phyloP scores from a whole-genome alignment of 2,329 filamentous ascomycete genomes.

The Dothiorella sarmentorum region DNA sequence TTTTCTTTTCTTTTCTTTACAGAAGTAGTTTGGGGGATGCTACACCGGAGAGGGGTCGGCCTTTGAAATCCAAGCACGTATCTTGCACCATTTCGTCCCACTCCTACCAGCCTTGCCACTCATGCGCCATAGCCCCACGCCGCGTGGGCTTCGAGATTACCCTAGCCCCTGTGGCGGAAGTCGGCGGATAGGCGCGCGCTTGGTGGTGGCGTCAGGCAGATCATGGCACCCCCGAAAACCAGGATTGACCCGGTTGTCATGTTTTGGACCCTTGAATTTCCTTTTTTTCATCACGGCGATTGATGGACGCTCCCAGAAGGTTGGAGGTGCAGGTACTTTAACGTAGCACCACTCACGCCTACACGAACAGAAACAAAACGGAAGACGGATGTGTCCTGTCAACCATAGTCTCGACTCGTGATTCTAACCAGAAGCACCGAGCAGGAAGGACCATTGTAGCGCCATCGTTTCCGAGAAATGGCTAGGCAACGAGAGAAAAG shows the following conservation, averaged over 20 bases:
- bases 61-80: conserved; percentile 5
- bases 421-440: too few relatives aligned
- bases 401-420: not conserved
- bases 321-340: not conserved
- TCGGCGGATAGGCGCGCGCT: conserved; percentile 1
- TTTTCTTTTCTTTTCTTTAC: conserved; percentile 5
- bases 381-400: not conserved
- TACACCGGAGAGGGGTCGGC: not conserved
- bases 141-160: conserved; percentile 6
- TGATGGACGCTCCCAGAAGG: not conserved
- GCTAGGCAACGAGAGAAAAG: not conserved
- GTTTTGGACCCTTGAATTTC: not conserved
- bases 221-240: not conserved
- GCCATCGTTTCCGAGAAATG: not conserved
- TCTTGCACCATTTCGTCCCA: not conserved
- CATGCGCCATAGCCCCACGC: not conserved
- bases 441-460: not conserved
- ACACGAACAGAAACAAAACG: conserved; percentile 5
- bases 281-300: not conserved
- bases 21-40: conserved; percentile 2
- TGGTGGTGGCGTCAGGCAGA: not conserved
- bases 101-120: not conserved
- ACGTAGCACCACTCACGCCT: not conserved
- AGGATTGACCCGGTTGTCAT: not conserved
- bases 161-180: conserved; percentile 6